Conservation (phyloP, 805 yeast species). For the Ogataea nonfermentans region DNA sequence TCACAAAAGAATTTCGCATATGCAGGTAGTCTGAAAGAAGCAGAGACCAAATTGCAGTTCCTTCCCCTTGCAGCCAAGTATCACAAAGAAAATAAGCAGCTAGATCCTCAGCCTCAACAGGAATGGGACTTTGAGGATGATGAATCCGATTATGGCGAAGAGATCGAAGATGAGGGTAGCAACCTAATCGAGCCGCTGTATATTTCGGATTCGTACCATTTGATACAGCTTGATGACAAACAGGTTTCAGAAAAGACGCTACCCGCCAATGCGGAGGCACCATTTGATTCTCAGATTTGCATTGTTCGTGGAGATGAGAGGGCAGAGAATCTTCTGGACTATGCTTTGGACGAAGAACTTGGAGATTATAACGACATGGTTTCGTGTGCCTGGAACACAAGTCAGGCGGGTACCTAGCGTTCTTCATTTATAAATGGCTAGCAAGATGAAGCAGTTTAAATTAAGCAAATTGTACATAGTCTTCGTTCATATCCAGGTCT, state of each 20-base stretch:
- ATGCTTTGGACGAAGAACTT: conserved; percentile 23
- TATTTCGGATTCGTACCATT: conserved; percentile 17
- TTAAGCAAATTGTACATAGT: conserved; percentile 13
- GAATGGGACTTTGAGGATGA: conserved; percentile 18
- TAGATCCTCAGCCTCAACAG: conserved; percentile 1
- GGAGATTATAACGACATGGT: conserved; percentile 16
- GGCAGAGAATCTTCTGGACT: conserved; percentile 15
- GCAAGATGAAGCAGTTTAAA: conserved; percentile 3
- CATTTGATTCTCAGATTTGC: conserved; percentile 24
- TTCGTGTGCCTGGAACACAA: conserved; percentile 16
- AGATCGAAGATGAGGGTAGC: conserved; percentile 16
- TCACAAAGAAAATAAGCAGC: background rate
- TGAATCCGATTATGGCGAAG: conserved; percentile 21
- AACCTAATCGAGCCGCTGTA: conserved; percentile 16
- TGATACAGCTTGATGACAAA: conserved; percentile 18
- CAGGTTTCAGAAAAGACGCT: conserved; percentile 11
- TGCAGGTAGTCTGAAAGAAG: conserved; percentile 10
- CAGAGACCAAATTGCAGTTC: background rate
- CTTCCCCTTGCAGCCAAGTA: background rate
- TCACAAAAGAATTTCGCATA: conserved; percentile 6
- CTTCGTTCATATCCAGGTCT: conserved; percentile 22
- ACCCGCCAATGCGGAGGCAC: conserved; percentile 13
- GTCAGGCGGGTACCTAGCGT: conserved; percentile 3
- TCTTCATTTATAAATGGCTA: conserved; percentile 7
- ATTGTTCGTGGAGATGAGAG: conserved; percentile 22